A percentile compares a stretch with the other conserved stretches of the same genome.
Evolutionary conservation across 805 yeast species (phyloP).

Genomic region (Barnettozyma vustinii): DNA sequence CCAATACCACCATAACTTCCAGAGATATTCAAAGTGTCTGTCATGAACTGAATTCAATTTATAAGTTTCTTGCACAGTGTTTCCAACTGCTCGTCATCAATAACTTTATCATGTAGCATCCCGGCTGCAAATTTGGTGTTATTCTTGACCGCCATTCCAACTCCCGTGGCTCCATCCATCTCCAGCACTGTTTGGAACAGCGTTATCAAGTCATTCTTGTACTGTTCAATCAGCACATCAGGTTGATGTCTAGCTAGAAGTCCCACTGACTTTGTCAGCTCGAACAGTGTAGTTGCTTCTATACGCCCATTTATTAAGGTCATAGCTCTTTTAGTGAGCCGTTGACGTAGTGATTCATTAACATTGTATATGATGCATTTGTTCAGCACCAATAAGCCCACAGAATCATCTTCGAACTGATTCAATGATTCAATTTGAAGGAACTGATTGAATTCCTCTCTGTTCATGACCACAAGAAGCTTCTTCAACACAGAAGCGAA

Average conservation of each 20-base stretch:
- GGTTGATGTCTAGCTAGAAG: slow-evolving; percentile 18
- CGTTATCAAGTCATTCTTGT: slow-evolving; percentile 8
- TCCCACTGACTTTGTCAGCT: slow-evolving; percentile 24
- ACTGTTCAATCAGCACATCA: slow-evolving; percentile 7
- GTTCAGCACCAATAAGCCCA: slow-evolving; percentile 14
- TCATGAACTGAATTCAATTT: background rate
- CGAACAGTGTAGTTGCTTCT: slow-evolving; percentile 20
- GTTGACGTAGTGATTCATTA: slow-evolving; percentile 1
- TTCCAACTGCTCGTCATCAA: slow-evolving; percentile 1
- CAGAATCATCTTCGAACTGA: slow-evolving; percentile 8
- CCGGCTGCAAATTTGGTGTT: slow-evolving; percentile 21
- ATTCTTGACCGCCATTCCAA: slow-evolving; percentile 18
- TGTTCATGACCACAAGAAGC: slow-evolving; percentile 13
- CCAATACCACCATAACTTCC: too few relatives aligned
- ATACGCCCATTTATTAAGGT: slow-evolving; percentile 11
- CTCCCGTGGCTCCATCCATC: background rate
- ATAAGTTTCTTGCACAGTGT: background rate
- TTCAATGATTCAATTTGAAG: slow-evolving; percentile 7
- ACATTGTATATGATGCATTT: slow-evolving; percentile 18
- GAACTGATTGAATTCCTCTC: slow-evolving; percentile 5
- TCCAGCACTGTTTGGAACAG: slow-evolving; percentile 10
- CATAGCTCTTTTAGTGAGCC: slow-evolving; percentile 11
- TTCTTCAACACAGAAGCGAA: slow-evolving; percentile 19
- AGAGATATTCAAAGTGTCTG: too few relatives aligned
- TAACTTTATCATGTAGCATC: slow-evolving; percentile 4